These are phyloP conservation scores for Rubroshorea leprosula DNA, from an alignment of 345 rosid genomes.

Conservation along the genomic window DNA sequence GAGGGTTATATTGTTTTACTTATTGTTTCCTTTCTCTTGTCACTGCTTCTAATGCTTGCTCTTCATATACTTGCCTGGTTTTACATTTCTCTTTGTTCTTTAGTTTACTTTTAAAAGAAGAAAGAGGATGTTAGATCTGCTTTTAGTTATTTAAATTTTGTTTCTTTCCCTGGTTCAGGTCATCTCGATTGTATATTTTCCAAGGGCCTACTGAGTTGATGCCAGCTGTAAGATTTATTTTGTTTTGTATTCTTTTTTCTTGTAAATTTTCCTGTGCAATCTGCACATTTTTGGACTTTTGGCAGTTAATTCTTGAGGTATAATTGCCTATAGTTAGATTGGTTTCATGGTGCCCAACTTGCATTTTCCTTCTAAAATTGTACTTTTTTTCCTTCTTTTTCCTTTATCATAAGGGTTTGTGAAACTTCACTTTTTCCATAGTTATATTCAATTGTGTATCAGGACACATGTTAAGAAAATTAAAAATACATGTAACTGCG, in stretches of 20 bases:
- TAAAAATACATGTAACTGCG: no score
- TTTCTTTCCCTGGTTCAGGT: constrained; percentile 32
- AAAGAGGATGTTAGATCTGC: not conserved
- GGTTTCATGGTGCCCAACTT: no score
- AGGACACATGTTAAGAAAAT: no score
- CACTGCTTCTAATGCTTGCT: no score
- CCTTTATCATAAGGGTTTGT: not conserved
- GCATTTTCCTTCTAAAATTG: not conserved
- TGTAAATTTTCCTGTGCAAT: not conserved
- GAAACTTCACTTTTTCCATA: not conserved
- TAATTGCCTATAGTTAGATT: not conserved
- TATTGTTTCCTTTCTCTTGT: no score
- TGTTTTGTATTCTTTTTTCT: not conserved
- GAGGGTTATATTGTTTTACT: no score
- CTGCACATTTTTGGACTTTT: not conserved
- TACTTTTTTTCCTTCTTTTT: not conserved
- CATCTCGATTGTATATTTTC: constrained; percentile 76
- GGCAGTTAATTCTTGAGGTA: not conserved
- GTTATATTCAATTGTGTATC: no score
- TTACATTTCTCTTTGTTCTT: no score
- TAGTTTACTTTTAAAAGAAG: no score
- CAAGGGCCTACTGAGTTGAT: constrained; percentile 90
- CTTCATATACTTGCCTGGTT: no score
- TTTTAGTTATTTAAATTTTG: constrained; percentile 6
- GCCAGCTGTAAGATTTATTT: constrained; percentile 59